Conservation (phyloP, 2,329 filamentous ascomycete species). For the Cladophialophora bantiana region DNA sequence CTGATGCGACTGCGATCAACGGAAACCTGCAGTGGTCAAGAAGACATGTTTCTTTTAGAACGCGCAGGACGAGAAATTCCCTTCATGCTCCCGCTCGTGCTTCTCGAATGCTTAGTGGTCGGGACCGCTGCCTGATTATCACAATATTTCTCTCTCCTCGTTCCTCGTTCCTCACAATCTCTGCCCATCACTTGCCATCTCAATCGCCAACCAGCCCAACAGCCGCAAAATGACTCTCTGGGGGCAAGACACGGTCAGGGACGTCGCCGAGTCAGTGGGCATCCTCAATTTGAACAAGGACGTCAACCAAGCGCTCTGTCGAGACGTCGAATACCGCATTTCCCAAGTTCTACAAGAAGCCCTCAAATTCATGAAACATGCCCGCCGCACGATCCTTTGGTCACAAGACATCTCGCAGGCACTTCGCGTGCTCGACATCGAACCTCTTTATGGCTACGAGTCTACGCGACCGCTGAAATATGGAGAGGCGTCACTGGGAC, state of each 20-base stretch:
- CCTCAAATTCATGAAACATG: slow-evolving; percentile 93
- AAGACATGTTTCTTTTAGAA: background rate
- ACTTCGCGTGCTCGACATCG: slow-evolving; percentile 84
- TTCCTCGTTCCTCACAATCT: background rate
- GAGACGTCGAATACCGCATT: slow-evolving; percentile 94
- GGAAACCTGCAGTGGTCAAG: background rate
- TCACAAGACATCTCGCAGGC: slow-evolving; percentile 91
- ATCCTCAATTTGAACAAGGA: slow-evolving; percentile 83
- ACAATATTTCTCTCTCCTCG: background rate
- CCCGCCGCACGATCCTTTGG: slow-evolving; percentile 82
- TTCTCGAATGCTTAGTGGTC: background rate
- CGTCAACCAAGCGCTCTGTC: slow-evolving; percentile 82
- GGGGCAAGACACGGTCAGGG: slow-evolving; percentile 94
- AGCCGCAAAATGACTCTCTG: slow-evolving; percentile 65
- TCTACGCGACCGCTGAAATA: slow-evolving; percentile 87
- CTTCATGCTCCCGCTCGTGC: background rate
- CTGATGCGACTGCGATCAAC: background rate
- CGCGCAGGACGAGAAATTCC: background rate
- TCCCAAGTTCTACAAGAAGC: slow-evolving; percentile 93
- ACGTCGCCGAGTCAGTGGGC: slow-evolving; percentile 95
- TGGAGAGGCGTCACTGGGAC: slow-evolving; percentile 90
- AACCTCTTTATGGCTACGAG: slow-evolving; percentile 83
- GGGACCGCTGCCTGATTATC: background rate
- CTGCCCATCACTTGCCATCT: background rate
- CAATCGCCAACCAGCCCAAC: background rate